These are phyloP conservation scores for Tympanopsis confertula DNA, from an alignment of 2,329 filamentous ascomycete genomes.

Conservation along the genomic window DNA sequence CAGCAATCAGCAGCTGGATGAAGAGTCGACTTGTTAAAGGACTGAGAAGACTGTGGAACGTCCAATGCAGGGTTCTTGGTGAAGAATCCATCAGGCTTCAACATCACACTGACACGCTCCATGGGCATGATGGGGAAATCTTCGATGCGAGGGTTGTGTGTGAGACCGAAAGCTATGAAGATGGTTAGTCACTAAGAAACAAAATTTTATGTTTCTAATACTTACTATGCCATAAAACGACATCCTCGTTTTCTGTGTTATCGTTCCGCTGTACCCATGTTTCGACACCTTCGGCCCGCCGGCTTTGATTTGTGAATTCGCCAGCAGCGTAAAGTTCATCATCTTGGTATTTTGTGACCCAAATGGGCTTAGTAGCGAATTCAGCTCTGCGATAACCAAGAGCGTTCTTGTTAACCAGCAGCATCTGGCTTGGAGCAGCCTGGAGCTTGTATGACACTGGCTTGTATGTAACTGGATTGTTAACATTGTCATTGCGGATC, in stretches of 20 bases:
- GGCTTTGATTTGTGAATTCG: background rate
- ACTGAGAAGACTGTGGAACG: constrained; percentile 39
- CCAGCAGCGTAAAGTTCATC: background rate
- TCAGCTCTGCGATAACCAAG: constrained; percentile 9
- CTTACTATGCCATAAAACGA: constrained; percentile 8
- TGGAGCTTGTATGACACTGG: constrained; percentile 19
- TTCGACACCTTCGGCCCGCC: constrained; percentile 8
- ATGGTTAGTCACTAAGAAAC: background rate
- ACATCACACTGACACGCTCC: constrained; percentile 70
- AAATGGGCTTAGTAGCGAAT: constrained; percentile 9
- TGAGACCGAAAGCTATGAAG: constrained; percentile 59
- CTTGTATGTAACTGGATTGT: constrained; percentile 16
- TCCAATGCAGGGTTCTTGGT: constrained; percentile 67
- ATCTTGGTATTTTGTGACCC: constrained; percentile 8
- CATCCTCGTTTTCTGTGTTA: constrained; percentile 10
- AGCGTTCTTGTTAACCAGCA: constrained; percentile 9
- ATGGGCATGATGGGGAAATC: constrained; percentile 89
- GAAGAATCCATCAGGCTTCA: constrained; percentile 77
- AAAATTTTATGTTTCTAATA: background rate
- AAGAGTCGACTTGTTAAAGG: background rate
- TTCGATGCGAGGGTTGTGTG: constrained; percentile 79
- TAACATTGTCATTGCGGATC: constrained; percentile 15
- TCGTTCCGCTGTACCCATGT: constrained; percentile 9
- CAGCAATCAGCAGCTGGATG: background rate
- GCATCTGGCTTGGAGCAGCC: constrained; percentile 10